Base-by-base conservation (phyloP, 352 stramenopile genomes). In the Nothophytophthora sp. region DNA sequence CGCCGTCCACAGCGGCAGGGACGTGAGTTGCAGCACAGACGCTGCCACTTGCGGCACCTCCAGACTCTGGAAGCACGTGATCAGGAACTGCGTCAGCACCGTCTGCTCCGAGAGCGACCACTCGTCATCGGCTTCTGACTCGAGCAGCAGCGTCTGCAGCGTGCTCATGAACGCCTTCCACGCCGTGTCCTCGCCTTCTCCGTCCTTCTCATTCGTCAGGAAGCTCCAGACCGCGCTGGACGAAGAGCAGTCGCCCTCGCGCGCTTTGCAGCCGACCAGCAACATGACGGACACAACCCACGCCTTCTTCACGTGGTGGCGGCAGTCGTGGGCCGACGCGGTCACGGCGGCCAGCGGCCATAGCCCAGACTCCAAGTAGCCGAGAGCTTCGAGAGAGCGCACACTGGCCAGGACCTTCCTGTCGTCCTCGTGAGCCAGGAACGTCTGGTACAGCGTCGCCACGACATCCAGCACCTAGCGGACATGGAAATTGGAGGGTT, bases 11-110 rank as follows among this genome's bases (percentile, higher is more conserved):
- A 80, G 65, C 1, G 70, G 56, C 8, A 93, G 55, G n/a, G 83
- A 91, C 37, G 68, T 71, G 24, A 89, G 67, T 46, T 75, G 70
- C n/a, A 91, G 59, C 43, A 87, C 60, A 9, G 58, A 75, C 30
- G 63, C 60, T 18, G 76, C 76, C 19, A 92, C 62, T 4, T 63
- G 54, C 22, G 57, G 45, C n/a, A 88, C 53, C 1, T 92, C 76
- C 3, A 90, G 58, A 33, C 67, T 79, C 29, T 72, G 66, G 44
- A 85, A 90, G 62, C 75, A 81, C 23, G 65, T 45, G 23, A 75
- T 70, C 10, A 92, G 58, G 45, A 92, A 89, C 33, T 86, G 78
- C 12, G 75, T 60, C 4, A 93, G 46, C 23, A 61, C 55, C 9
- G 62, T 73, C 40, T 78, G 72, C 50, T 93, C 80, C 30, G 64